These are phyloP conservation scores for Bassia scoparia DNA, from an alignment of 148 eudicot genomes.

Conservation along the genomic window DNA sequence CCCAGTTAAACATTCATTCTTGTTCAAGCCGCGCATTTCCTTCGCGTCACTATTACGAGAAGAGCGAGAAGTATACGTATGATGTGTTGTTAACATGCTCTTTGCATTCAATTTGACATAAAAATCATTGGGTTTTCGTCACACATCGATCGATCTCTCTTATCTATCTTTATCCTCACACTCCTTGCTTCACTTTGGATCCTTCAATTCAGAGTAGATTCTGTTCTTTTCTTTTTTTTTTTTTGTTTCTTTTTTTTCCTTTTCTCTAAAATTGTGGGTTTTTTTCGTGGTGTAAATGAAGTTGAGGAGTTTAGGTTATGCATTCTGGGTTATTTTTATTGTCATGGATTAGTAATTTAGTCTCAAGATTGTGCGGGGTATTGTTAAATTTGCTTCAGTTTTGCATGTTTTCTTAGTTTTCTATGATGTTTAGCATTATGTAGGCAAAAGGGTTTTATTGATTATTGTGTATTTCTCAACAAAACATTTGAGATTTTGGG, in stretches of 20 bases:
- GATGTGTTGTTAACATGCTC: too few relatives aligned
- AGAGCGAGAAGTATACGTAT: too few relatives aligned
- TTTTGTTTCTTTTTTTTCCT: neutral
- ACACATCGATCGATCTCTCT: conserved; percentile 19
- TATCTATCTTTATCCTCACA: conserved; percentile 12
- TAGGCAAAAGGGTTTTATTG: neutral
- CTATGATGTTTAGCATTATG: neutral
- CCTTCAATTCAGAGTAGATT: conserved; percentile 14
- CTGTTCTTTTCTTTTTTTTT: neutral
- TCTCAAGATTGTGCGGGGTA: neutral
- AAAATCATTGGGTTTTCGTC: conserved; percentile 20
- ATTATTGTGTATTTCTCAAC: neutral
- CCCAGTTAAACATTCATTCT: too few relatives aligned
- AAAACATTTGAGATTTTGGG: neutral
- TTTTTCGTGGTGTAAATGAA: too few relatives aligned
- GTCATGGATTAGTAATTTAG: neutral
- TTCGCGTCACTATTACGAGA: too few relatives aligned
- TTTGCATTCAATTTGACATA: neutral
- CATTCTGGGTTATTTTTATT: neutral
- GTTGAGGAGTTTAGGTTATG: neutral
- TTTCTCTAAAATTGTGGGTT: neutral
- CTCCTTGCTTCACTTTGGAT: conserved; percentile 19
- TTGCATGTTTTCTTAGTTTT: neutral
- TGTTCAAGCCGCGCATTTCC: too few relatives aligned
- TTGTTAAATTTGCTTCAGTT: neutral